Conservation (phyloP, 345 rosid genomes). For the Hibiscus trionum region DNA sequence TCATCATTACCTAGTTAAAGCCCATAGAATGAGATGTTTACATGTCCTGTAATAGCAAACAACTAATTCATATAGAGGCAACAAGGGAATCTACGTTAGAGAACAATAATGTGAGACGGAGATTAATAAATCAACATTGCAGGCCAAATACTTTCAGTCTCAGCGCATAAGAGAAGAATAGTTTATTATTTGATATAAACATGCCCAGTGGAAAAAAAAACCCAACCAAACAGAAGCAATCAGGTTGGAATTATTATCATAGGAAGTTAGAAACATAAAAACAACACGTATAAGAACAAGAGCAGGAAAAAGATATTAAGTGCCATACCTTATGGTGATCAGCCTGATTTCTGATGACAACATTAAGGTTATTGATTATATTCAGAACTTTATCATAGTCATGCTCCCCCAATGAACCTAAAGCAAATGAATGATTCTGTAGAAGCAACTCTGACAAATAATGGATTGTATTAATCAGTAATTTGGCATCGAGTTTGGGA, state of each 20-base stretch:
- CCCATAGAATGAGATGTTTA: not conserved
- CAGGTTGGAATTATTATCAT: not conserved
- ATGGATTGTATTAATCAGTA: constrained; percentile 33
- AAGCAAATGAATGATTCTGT: constrained; percentile 31
- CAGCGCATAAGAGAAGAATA: too few relatives aligned
- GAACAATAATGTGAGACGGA: not conserved
- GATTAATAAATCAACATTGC: too few relatives aligned
- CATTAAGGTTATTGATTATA: constrained; percentile 39
- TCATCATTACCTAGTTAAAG: not conserved
- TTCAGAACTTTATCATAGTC: constrained; percentile 35
- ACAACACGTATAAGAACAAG: constrained; percentile 3
- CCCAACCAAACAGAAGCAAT: not conserved
- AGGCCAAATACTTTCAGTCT: too few relatives aligned
- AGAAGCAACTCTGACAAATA: constrained; percentile 45
- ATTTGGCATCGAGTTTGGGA: constrained; percentile 29
- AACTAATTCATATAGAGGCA: not conserved
- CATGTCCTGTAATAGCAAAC: not conserved
- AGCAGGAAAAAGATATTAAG: not conserved
- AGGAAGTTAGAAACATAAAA: not conserved
- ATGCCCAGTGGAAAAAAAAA: too few relatives aligned
- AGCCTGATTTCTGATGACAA: constrained; percentile 25
- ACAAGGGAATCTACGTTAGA: not conserved
- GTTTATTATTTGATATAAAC: too few relatives aligned
- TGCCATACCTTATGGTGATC: constrained; percentile 34
- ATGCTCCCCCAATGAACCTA: constrained; percentile 28